Evolutionary conservation across 1,284 basidiomycete genomes (phyloP), one percentile per base, ranked within the genome.

Genomic region (Vanrija sp.): DNA sequence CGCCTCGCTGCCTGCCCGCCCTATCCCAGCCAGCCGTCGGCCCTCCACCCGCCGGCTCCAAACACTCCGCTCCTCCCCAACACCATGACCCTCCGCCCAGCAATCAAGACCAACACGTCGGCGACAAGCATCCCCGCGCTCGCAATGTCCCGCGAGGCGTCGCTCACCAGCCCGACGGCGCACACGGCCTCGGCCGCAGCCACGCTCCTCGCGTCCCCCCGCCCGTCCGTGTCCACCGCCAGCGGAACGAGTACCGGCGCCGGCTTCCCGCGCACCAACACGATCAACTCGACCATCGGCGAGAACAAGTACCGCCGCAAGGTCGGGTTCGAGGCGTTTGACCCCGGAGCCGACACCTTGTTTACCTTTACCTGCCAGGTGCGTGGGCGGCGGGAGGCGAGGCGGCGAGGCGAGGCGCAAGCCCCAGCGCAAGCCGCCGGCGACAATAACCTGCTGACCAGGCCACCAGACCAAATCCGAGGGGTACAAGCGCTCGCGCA

Each of bases 311-410:
- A 86, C 71, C 86, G 85, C 15, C 82, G 87, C n/a, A 91, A 93
- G 71, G 91, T 94, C 22, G 88, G 86, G 0, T 90, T 90, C 65
- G 87, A 89, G 69, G 89, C 87, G 2, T 88, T 88, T 57, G 57
- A 87, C 65, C 80, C 83, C n/a, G 83, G 79, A 57, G 78, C 72
- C 46, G 74, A 61, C 19, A 68, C 77, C 8, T 57, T 79, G 48
- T 78, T 78, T 51, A 73, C 75, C 9, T 78, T 75, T 53, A 79
- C 78, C 2, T 71, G 76, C 57, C 78, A 71, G 71, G 79, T 79
- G 39, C 35, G 44, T 52, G 20, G 38, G 5, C 7, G 25, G 43
- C 24, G 43, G 43, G 16, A 6, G 22, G 15, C 9, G 22, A 6
- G 42, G 24, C 3, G 7, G 39, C 12, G 39, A 9, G 41, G 12